Conservation (phyloP, 1,284 basidiomycete genomes). For the Ganoderma lucidum region DNA sequence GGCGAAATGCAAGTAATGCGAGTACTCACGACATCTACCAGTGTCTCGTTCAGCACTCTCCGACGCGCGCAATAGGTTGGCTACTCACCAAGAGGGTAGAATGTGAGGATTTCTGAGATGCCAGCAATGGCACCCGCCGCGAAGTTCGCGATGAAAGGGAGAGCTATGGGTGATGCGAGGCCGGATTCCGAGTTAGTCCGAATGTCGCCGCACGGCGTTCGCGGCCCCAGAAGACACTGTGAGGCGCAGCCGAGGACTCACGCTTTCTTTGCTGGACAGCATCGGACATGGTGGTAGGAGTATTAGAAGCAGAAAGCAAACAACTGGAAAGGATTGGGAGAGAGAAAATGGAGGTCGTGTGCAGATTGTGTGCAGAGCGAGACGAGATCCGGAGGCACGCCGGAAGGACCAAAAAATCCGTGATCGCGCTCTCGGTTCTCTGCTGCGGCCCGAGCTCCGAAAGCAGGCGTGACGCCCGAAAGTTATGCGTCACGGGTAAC, state of each 20-base stretch:
- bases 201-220: not conserved
- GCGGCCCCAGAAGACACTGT: not conserved
- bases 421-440: not conserved
- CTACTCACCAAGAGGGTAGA: conserved; percentile 88
- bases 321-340: not conserved
- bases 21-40: conserved; percentile 44
- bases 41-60: not conserved
- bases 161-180: conserved; percentile 32
- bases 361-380: conserved; percentile 3
- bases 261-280: conserved; percentile 27
- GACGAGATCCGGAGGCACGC: not conserved
- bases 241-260: conserved; percentile 16
- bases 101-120: conserved; percentile 88
- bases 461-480: not conserved
- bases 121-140: conserved; percentile 45
- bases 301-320: not conserved
- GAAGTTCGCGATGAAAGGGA: conserved; percentile 45
- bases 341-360: conserved; percentile 6
- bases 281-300: conserved; percentile 27
- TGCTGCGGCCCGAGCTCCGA: not conserved
- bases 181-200: conserved; percentile 6
- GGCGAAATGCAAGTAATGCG: conserved; percentile 33
- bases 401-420: not conserved
- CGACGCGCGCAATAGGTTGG: not conserved
- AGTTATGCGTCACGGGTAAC: conserved; percentile 11